Conservation (phyloP, 2,329 filamentous ascomycete species). For the Aspergillus phoenicis region DNA sequence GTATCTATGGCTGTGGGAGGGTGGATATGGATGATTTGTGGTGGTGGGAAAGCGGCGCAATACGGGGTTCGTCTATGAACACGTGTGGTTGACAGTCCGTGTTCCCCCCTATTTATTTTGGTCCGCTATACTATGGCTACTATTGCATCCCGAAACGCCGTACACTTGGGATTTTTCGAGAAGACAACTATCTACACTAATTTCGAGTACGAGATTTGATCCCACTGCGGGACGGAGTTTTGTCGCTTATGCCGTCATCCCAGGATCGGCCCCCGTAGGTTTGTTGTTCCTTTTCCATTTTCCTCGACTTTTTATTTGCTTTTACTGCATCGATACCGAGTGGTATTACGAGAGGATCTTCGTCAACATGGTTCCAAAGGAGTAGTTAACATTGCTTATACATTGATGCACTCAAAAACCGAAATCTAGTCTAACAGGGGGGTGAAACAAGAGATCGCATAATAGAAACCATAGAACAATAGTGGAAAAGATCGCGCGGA, state of each 20-base stretch:
- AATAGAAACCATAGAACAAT: neutral
- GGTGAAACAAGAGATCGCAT: neutral
- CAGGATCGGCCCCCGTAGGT: neutral
- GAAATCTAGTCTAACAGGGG: conserved; percentile 7
- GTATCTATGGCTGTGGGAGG: neutral
- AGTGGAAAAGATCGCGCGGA: neutral
- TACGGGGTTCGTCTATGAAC: neutral
- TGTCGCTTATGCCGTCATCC: neutral
- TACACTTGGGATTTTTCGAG: neutral
- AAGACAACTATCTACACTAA: neutral
- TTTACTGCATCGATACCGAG: neutral
- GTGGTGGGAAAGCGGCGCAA: neutral
- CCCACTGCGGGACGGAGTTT: neutral
- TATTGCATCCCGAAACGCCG: neutral
- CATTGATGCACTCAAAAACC: conserved; percentile 2
- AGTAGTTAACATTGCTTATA: neutral
- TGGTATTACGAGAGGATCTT: neutral
- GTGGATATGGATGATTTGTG: neutral
- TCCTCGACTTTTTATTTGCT: neutral
- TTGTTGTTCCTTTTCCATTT: neutral
- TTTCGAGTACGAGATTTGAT: neutral
- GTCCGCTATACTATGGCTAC: neutral
- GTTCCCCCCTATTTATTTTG: neutral
- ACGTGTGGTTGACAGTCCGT: neutral
- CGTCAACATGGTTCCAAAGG: neutral